phyloP scores from a whole-genome alignment of 2,329 filamentous ascomycete species.

The Alternaria consortialis region DNA sequence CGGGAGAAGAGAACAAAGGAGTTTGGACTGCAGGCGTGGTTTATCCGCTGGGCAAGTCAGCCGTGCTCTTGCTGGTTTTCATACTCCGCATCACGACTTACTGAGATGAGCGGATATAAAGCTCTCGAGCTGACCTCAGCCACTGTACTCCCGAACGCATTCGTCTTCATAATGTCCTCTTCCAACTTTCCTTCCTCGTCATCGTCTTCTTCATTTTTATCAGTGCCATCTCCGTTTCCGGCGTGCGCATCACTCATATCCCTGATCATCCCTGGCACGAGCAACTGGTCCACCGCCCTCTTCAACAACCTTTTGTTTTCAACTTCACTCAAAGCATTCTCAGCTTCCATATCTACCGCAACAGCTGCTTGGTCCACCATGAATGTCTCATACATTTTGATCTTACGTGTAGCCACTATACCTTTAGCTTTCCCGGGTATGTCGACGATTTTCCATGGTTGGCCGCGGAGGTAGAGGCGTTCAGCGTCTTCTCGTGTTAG shows the following conservation, averaged over 20 bases:
- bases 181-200: conserved; percentile 15
- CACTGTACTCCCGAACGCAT: conserved; percentile 32
- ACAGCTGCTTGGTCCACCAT: conserved; percentile 37
- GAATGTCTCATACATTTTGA: conserved; percentile 32
- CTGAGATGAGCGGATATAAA: conserved; percentile 33
- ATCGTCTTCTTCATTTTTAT: conserved; percentile 1
- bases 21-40: conserved; percentile 36
- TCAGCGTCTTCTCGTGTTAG: conserved; percentile 15
- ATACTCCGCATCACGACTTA: conserved; percentile 1
- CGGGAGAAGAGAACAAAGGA: conserved; percentile 38
- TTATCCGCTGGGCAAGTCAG: conserved; percentile 24
- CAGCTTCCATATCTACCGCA: conserved; percentile 21
- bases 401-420: conserved; percentile 29
- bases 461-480: conserved; percentile 2
- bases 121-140: conserved; percentile 20
- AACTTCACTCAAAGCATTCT: conserved; percentile 2
- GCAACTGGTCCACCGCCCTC: conserved; percentile 23
- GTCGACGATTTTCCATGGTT: conserved; percentile 25
- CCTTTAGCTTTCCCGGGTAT: conserved; percentile 34
- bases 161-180: conserved; percentile 34
- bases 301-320: conserved; percentile 18
- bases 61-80: neutral
- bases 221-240: neutral
- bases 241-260: conserved; percentile 26
- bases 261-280: conserved; percentile 16